Percentiles rank a stretch among this genome's conserved stretches.
Conservation (phyloP, 1,284 basidiomycete species). For the Puccinia triticina region DNA sequence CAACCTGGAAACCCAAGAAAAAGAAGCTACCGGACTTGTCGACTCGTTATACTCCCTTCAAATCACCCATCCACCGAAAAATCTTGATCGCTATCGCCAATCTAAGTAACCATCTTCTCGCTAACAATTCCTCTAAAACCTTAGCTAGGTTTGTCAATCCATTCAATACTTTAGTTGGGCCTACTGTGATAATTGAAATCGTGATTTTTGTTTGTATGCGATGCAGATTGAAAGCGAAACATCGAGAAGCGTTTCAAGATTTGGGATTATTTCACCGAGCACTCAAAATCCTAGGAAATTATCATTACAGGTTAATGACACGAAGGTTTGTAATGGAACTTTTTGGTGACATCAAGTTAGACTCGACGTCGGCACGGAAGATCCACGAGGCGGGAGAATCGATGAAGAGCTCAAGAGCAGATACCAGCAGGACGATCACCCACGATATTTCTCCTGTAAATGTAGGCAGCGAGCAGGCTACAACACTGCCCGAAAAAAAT, state of each 20-base stretch:
- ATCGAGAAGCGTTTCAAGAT: slow-evolving; percentile 71
- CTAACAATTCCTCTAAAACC: slow-evolving; percentile 65
- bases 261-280: slow-evolving; percentile 79
- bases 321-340: slow-evolving; percentile 88
- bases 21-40: slow-evolving; percentile 62
- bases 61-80: slow-evolving; percentile 76
- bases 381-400: slow-evolving; percentile 37
- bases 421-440: slow-evolving; percentile 37
- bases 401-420: slow-evolving; percentile 26
- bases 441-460: not conserved
- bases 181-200: not conserved
- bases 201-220: slow-evolving; percentile 4
- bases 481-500: not conserved
- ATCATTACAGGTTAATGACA: slow-evolving; percentile 85
- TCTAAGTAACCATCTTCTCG: slow-evolving; percentile 91
- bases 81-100: slow-evolving; percentile 88
- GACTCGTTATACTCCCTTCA: slow-evolving; percentile 66
- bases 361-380: not conserved
- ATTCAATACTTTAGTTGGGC: slow-evolving; percentile 54
- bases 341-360: slow-evolving; percentile 63
- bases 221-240: slow-evolving; percentile 74
- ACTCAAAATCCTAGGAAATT: slow-evolving; percentile 79
- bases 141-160: slow-evolving; percentile 31
- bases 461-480: not conserved
- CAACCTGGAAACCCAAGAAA: slow-evolving; percentile 70